Evolutionary conservation across 495 filamentous ascomycete species (phyloP).

Genomic region (Astrocystis sublimbata): DNA sequence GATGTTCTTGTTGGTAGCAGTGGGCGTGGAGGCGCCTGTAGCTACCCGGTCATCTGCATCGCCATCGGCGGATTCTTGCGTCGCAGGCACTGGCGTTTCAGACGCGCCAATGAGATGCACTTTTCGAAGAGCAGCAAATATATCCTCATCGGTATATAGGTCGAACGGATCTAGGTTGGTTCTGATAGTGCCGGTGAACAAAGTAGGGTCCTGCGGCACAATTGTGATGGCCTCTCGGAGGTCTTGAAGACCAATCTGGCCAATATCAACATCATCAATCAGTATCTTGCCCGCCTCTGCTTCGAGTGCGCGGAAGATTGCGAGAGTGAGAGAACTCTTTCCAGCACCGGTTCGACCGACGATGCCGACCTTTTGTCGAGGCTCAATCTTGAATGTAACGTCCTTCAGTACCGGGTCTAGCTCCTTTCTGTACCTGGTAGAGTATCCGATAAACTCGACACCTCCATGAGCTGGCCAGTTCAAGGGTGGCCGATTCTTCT

Average conservation of each 20-base stretch:
- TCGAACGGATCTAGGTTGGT: conserved; percentile 95
- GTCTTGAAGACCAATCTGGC: conserved; percentile 84
- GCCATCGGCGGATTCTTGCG: conserved; percentile 17
- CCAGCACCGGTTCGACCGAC: conserved; percentile 96
- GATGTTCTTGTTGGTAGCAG: conserved; percentile 81
- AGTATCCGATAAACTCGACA: conserved; percentile 85
- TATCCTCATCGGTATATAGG: conserved; percentile 86
- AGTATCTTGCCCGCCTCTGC: conserved; percentile 87
- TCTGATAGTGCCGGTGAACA: conserved; percentile 94
- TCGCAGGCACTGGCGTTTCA: conserved; percentile 35
- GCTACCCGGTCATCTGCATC: conserved; percentile 22
- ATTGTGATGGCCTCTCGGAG: conserved; percentile 94
- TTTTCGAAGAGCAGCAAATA: conserved; percentile 83
- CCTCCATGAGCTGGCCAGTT: conserved; percentile 86
- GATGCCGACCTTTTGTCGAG: conserved; percentile 92
- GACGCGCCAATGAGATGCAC: conserved; percentile 81
- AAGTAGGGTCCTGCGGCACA: conserved; percentile 95
- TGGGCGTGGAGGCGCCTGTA: conserved; percentile 28
- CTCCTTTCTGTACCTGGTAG: conserved; percentile 84
- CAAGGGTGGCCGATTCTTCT: conserved; percentile 70
- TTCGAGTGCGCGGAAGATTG: conserved; percentile 96
- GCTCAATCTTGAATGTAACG: conserved; percentile 81
- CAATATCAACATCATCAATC: conserved; percentile 88
- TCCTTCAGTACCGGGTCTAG: conserved; percentile 82
- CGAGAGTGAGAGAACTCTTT: conserved; percentile 93